Conservation (phyloP, 2,329 filamentous ascomycete genomes). For the Chaetomiaceae sp. region DNA sequence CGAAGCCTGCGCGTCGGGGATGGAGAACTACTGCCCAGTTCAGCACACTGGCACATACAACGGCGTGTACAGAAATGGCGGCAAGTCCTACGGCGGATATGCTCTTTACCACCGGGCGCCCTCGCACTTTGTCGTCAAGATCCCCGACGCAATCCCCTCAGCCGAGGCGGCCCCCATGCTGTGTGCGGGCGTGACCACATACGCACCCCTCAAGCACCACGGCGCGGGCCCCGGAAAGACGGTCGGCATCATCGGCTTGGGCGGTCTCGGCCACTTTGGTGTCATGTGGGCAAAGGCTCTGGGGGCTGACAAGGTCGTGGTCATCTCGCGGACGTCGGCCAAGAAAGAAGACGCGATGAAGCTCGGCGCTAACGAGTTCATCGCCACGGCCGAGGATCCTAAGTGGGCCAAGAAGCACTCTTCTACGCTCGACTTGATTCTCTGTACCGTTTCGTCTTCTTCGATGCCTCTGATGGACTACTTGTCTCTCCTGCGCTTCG, state of each 20-base stretch:
- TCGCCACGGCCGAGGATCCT: slow-evolving; percentile 43
- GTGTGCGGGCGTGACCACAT: slow-evolving; percentile 66
- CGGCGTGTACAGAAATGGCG: slow-evolving; percentile 45
- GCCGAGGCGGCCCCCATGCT: slow-evolving; percentile 57
- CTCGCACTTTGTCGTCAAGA: slow-evolving; percentile 44
- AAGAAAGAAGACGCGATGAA: slow-evolving; percentile 53
- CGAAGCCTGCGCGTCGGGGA: slow-evolving; percentile 29
- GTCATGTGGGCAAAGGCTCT: slow-evolving; percentile 65
- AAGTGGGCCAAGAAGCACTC: slow-evolving; percentile 51
- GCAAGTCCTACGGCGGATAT: slow-evolving; percentile 56
- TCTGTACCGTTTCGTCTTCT: slow-evolving; percentile 50
- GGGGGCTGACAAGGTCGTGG: slow-evolving; percentile 56
- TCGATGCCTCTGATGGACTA: slow-evolving; percentile 60
- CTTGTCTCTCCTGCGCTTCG: slow-evolving; percentile 60
- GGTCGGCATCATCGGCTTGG: slow-evolving; percentile 64
- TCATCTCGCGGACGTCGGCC: slow-evolving; percentile 48
- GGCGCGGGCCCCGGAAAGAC: slow-evolving; percentile 62
- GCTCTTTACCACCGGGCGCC: slow-evolving; percentile 33
- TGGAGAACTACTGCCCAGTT: slow-evolving; percentile 39
- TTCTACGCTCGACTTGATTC: slow-evolving; percentile 52
- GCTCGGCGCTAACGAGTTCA: slow-evolving; percentile 52
- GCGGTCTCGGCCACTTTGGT: slow-evolving; percentile 65
- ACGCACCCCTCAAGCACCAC: slow-evolving; percentile 56
- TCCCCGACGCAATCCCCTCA: slow-evolving; percentile 39
- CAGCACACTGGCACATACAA: slow-evolving; percentile 49